These are phyloP conservation scores for Monosporascus sp. DNA, from an alignment of 2,329 filamentous ascomycete genomes.

Conservation along the genomic window DNA sequence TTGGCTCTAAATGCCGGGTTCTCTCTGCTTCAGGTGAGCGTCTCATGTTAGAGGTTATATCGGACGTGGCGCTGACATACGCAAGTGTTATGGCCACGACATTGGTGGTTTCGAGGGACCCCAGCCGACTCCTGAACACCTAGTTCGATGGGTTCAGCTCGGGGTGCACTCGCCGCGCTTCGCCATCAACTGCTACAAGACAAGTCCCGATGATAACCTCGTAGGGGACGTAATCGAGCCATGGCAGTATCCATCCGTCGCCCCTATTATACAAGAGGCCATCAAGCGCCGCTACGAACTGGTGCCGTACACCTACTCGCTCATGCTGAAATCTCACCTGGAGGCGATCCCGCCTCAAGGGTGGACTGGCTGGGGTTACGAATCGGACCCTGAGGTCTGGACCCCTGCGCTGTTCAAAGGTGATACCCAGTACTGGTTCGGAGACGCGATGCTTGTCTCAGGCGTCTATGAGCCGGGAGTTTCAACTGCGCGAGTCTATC, in stretches of 20 bases:
- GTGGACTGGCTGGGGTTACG: constrained; percentile 71
- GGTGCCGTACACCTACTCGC: constrained; percentile 66
- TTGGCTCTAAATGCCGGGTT: constrained; percentile 63
- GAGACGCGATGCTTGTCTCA: constrained; percentile 58
- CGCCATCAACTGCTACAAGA: constrained; percentile 77
- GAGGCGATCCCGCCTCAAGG: constrained; percentile 59
- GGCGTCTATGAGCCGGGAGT: constrained; percentile 61
- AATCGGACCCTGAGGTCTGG: constrained; percentile 63
- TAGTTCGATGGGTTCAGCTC: constrained; percentile 68
- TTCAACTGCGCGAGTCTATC: constrained; percentile 51
- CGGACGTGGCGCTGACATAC: neutral
- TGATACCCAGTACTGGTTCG: constrained; percentile 70
- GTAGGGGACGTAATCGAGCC: constrained; percentile 71
- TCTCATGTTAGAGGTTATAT: neutral
- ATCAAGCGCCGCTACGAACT: constrained; percentile 68
- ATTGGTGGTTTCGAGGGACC: constrained; percentile 73
- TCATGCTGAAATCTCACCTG: constrained; percentile 55
- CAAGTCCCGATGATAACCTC: constrained; percentile 56
- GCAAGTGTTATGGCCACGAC: constrained; percentile 62
- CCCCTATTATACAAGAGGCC: constrained; percentile 54
- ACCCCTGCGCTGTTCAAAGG: constrained; percentile 52
- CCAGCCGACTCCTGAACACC: constrained; percentile 63
- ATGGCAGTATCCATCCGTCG: constrained; percentile 69
- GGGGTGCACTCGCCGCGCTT: constrained; percentile 66
- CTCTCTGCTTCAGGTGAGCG: constrained; percentile 53